Evolutionary conservation across 306 rosid genomes (phyloP).

Genomic region (Cucurbita moschata): DNA sequence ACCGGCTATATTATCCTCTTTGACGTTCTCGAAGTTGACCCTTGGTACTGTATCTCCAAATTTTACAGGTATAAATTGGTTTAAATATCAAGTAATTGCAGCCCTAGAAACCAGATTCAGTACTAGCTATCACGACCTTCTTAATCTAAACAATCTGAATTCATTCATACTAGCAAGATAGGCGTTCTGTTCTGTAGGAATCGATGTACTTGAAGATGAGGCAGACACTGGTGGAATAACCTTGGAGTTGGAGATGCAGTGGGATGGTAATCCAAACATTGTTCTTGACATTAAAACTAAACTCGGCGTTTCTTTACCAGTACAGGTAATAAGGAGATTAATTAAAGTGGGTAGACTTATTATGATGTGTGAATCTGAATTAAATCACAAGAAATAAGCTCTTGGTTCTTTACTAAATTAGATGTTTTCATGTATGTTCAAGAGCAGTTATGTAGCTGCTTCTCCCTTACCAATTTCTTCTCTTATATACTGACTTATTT

Average conservation of each 20-base stretch:
- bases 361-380: not conserved
- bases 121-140: not conserved
- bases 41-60: constrained; percentile 90
- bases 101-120: not conserved
- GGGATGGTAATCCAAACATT: constrained; percentile 89
- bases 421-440: not conserved
- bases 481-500: constrained; percentile 28
- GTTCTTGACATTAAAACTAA: constrained; percentile 65
- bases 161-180: not conserved
- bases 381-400: not conserved
- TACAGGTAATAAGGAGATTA: constrained; percentile 44
- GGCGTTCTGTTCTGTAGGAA: constrained; percentile 28
- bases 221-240: constrained; percentile 43
- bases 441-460: no score
- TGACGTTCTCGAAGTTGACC: constrained; percentile 73
- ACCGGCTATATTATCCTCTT: constrained; percentile 47
- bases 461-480: not conserved
- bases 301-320: constrained; percentile 65
- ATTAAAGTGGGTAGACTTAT: not conserved
- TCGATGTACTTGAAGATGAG: constrained; percentile 49
- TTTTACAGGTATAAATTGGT: constrained; percentile 48
- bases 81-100: not conserved
- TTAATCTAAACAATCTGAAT: not conserved
- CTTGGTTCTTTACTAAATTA: not conserved
- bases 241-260: constrained; percentile 80